Evolutionary conservation across 257 asterid genomes (phyloP).

Genomic region (Primulina huaijiensis): DNA sequence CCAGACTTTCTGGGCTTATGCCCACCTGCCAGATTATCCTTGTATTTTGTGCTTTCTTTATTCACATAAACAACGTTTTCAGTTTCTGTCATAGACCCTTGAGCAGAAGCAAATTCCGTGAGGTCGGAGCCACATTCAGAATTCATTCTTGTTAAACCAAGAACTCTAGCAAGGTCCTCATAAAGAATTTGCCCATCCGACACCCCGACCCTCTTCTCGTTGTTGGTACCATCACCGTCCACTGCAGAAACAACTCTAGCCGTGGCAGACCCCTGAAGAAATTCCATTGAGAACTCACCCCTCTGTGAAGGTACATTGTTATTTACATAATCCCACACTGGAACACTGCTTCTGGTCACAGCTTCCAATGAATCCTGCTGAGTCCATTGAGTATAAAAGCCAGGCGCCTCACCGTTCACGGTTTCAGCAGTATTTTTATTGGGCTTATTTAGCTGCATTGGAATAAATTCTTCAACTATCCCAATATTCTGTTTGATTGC

Average conservation of each 20-base stretch:
- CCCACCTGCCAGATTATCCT: constrained; percentile 33
- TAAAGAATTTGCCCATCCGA: constrained; percentile 41
- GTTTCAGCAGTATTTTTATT: constrained; percentile 33
- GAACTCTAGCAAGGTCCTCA: constrained; percentile 60
- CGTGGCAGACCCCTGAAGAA: constrained; percentile 49
- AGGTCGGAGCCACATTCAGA: constrained; percentile 58
- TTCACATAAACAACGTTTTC: constrained; percentile 37
- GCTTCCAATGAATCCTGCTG: constrained; percentile 36
- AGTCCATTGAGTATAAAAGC: constrained; percentile 35
- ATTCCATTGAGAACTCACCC: constrained; percentile 51
- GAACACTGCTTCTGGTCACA: constrained; percentile 27
- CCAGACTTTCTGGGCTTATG: constrained; percentile 29
- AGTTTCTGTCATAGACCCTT: constrained; percentile 41
- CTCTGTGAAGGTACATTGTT: constrained; percentile 48
- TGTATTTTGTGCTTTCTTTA: constrained; percentile 27
- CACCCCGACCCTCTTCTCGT: constrained; percentile 34
- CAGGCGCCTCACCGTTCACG: constrained; percentile 35
- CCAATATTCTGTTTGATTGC: neutral
- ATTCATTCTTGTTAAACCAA: constrained; percentile 61
- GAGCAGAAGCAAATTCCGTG: constrained; percentile 49
- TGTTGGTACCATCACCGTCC: constrained; percentile 28
- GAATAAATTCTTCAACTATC: constrained; percentile 26
- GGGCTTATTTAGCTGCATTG: constrained; percentile 38
- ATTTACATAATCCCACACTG: constrained; percentile 30
- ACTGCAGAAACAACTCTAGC: constrained; percentile 37